Conservation (phyloP, 2,329 filamentous ascomycete genomes). For the Monosporascus sp. region DNA sequence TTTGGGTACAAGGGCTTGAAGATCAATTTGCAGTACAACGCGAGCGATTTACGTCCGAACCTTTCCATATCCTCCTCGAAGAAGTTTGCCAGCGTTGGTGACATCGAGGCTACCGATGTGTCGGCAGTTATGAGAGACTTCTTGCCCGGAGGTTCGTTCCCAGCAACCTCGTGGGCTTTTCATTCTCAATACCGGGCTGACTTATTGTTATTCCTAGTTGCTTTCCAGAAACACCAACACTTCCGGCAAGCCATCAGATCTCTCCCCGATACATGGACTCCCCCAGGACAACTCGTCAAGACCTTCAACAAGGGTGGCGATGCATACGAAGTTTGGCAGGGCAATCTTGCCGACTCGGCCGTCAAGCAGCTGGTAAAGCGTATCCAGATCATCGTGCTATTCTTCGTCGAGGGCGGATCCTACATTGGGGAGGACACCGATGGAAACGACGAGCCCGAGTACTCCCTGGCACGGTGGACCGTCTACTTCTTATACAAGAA, state of each 20-base stretch:
- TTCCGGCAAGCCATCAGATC: slow-evolving; percentile 56
- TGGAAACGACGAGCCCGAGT: slow-evolving; percentile 60
- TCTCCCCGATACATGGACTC: slow-evolving; percentile 49
- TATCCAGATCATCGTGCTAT: slow-evolving; percentile 74
- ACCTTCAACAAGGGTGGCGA: slow-evolving; percentile 56
- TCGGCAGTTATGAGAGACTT: slow-evolving; percentile 57
- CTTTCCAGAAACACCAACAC: slow-evolving; percentile 57
- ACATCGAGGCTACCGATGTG: slow-evolving; percentile 66
- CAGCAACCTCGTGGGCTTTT: not conserved
- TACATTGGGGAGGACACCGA: slow-evolving; percentile 51
- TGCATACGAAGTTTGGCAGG: slow-evolving; percentile 80
- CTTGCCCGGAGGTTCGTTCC: slow-evolving; percentile 57
- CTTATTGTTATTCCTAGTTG: slow-evolving; percentile 42
- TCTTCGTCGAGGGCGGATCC: slow-evolving; percentile 92
- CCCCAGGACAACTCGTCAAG: slow-evolving; percentile 69
- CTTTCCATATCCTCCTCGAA: slow-evolving; percentile 66
- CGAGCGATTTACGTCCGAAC: slow-evolving; percentile 71
- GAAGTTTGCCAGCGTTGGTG: slow-evolving; percentile 64
- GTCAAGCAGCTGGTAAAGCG: slow-evolving; percentile 71
- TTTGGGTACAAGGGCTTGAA: slow-evolving; percentile 82
- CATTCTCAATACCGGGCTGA: not conserved
- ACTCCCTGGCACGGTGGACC: slow-evolving; percentile 76
- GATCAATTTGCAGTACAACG: slow-evolving; percentile 64
- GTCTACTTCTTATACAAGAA: slow-evolving; percentile 82
- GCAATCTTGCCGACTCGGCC: slow-evolving; percentile 62